Percentiles rank a stretch among this genome's conserved stretches.
These are phyloP conservation scores for Sugiyamaella neomexicana DNA, from an alignment of 1,139 yeast genomes.

Conservation along the genomic window DNA sequence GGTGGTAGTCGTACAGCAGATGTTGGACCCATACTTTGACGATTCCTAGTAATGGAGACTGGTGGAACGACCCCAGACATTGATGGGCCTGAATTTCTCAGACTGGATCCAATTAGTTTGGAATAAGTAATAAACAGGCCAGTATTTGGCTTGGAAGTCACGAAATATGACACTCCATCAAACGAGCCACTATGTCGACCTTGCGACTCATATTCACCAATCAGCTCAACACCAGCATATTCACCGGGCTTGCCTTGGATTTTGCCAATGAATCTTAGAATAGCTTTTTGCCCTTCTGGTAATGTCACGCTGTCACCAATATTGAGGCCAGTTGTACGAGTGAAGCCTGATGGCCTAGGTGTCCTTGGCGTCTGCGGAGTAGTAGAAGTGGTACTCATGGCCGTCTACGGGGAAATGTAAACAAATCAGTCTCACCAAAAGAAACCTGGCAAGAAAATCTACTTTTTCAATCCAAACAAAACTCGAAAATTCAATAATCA, in stretches of 20 bases:
- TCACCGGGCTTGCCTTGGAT: constrained; percentile 72
- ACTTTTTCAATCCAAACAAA: no score
- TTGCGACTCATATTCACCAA: constrained; percentile 58
- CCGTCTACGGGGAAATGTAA: no score
- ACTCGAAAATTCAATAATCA: no score
- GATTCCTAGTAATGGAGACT: constrained; percentile 7
- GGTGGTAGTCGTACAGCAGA: constrained; percentile 3
- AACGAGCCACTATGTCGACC: constrained; percentile 83
- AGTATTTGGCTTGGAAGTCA: constrained; percentile 58
- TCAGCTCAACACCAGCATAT: constrained; percentile 87
- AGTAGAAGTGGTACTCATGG: constrained; percentile 11
- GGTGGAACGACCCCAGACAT: constrained; percentile 9
- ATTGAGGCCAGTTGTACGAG: constrained; percentile 24
- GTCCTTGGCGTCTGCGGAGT: constrained; percentile 19
- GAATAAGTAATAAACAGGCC: constrained; percentile 76
- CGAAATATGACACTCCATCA: constrained; percentile 59
- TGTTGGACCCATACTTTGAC: constrained; percentile 14
- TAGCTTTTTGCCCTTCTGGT: constrained; percentile 52
- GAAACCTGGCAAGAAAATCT: no score
- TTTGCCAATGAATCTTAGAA: constrained; percentile 69
- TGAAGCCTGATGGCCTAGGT: constrained; percentile 14
- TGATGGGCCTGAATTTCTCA: constrained; percentile 8
- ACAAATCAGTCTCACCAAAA: no score
- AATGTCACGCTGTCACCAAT: constrained; percentile 45
- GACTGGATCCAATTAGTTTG: constrained; percentile 46